These are phyloP conservation scores for Penicillium vulpinum DNA, from an alignment of 2,329 filamentous ascomycete genomes.

Conservation along the genomic window DNA sequence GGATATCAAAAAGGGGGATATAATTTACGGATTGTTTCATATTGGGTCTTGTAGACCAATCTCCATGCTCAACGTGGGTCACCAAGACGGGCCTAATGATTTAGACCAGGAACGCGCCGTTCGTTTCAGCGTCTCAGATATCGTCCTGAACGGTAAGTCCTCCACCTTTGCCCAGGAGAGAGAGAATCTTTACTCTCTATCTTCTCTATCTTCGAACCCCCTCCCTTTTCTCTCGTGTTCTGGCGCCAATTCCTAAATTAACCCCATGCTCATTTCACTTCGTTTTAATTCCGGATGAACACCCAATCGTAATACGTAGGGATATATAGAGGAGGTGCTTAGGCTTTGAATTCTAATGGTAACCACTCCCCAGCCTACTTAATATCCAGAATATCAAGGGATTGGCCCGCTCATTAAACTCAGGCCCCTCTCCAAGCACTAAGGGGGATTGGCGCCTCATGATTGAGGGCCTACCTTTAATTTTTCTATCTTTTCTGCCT, in stretches of 20 bases:
- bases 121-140: slow-evolving; percentile 7
- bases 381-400: slow-evolving; percentile 19
- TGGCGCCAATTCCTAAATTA: neutral
- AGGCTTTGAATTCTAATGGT: neutral
- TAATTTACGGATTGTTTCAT: slow-evolving; percentile 20
- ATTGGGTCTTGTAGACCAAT: slow-evolving; percentile 20
- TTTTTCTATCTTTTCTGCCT: neutral
- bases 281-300: slow-evolving; percentile 3
- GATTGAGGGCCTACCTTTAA: neutral
- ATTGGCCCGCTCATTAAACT: slow-evolving; percentile 21
- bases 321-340: neutral
- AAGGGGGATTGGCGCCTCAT: slow-evolving; percentile 5
- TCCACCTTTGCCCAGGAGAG: neutral
- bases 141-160: neutral
- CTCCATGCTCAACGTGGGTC: slow-evolving; percentile 15
- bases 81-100: slow-evolving; percentile 13
- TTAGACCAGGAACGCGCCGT: slow-evolving; percentile 9
- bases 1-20: neutral
- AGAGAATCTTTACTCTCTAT: neutral
- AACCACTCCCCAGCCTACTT: slow-evolving; percentile 3
- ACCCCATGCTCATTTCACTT: neutral
- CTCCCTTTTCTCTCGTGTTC: neutral
- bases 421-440: slow-evolving; percentile 7
- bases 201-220: neutral
- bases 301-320: neutral